Base-by-base conservation (phyloP, 139 green algal genomes). In the Coelastrella sp. region DNA sequence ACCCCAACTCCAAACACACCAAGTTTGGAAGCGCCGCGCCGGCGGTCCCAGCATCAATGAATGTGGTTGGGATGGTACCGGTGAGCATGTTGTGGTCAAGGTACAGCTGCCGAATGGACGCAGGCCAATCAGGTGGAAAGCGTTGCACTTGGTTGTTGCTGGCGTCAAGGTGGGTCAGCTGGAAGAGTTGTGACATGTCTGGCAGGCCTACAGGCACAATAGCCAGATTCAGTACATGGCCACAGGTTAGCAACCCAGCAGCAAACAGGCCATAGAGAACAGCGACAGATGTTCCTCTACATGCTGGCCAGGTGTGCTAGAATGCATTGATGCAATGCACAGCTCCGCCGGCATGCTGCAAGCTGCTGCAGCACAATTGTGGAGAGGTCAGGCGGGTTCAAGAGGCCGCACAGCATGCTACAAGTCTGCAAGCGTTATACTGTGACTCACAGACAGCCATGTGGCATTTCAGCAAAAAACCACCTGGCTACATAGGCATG, bases 31-130 rank as follows among this genome's bases (percentile, higher is more conserved):
- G 56, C 6, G 22, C n/a, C 14, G 10, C 57, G 11, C 65, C 0
- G 11, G 11, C 65, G 77, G 5, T 32, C 14, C 68, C 68, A 76
- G 14, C 22, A 17, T 76, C 17, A 22, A 54, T 7, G 71, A 74
- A 78, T 17, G 17, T 56, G 13, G 56, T 47, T 20, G 85, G 58
- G 13, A 89, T 56, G 4, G 73, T 5, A 0, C 85, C 85, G 3
- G 85, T 64, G 4, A 89, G 74, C 11, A 57, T 68, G 22, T 89
- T 89, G 59, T 82, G 22, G 20, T 89, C 68, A 57, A 89, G 22
- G n/a, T 82, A 83, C 11, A 89, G 73, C 73, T 89, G 73, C 58
- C 79, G 57, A 56, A 76, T 17, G n/a, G 47, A 61, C 7, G 8
- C 22, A 5, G 82, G 32, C n/a, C 66, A 80, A 19, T 23, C 54